Evolutionary conservation across 768 basidiomycete genomes (phyloP).

Genomic region (Gelatoporia subvermispora): DNA sequence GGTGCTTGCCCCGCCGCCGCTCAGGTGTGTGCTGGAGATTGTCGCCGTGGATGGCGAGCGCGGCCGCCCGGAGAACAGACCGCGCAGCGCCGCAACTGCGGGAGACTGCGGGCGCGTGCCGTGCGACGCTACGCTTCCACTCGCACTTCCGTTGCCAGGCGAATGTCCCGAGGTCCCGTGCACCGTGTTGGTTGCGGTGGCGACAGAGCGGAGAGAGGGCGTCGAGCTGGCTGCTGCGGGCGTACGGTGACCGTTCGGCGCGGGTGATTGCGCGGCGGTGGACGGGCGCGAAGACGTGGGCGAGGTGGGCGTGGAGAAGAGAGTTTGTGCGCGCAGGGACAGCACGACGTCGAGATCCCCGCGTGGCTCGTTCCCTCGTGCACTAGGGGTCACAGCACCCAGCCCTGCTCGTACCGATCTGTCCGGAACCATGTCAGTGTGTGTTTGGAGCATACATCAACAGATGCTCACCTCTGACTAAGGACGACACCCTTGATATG

Average conservation of each 20-base stretch:
- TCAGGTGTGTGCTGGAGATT: constrained; percentile 6
- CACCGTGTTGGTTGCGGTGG: constrained; percentile 12
- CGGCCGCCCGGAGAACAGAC: constrained; percentile 51
- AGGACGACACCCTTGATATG: constrained; percentile 70
- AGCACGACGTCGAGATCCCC: constrained; percentile 85
- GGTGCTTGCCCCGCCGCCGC: constrained; percentile 4
- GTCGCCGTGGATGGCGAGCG: constrained; percentile 44
- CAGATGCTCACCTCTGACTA: constrained; percentile 52
- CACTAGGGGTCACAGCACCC: constrained; percentile 35
- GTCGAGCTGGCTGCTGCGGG: constrained; percentile 26
- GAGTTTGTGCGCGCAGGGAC: constrained; percentile 69
- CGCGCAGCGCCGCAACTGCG: constrained; percentile 55
- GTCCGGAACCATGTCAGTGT: constrained; percentile 2
- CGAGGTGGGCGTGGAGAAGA: constrained; percentile 34
- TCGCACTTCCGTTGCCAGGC: too few relatives aligned
- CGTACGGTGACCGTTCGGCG: background rate
- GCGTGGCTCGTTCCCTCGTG: constrained; percentile 49
- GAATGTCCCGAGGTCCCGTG: constrained; percentile 3
- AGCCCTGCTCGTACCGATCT: constrained; percentile 71
- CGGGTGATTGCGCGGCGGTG: background rate
- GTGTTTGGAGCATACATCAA: background rate
- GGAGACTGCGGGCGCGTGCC: constrained; percentile 1
- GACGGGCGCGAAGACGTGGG: background rate
- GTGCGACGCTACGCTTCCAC: background rate
- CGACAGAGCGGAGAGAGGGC: constrained; percentile 14